These are phyloP conservation scores for Lasiodiplodia hormozganensis DNA, from an alignment of 2,329 filamentous ascomycete species.

Conservation along the genomic window DNA sequence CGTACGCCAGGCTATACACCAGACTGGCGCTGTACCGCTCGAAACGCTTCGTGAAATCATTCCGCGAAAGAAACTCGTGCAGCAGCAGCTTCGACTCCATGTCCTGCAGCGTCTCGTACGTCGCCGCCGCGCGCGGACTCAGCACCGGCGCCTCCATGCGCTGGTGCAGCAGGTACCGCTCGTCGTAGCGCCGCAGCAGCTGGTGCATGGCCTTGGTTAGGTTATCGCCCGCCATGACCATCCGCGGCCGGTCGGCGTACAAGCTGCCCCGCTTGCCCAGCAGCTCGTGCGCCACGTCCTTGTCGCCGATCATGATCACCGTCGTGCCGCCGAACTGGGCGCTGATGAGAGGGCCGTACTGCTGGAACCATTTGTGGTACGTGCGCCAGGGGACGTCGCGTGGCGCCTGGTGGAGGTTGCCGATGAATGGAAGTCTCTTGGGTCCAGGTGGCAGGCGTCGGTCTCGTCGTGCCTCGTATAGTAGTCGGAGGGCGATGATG, in stretches of 20 bases:
- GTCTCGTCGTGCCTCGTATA: conserved; percentile 31
- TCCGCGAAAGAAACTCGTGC: conserved; percentile 46
- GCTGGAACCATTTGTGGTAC: conserved; percentile 42
- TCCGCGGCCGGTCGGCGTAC: conserved; percentile 55
- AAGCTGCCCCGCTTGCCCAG: conserved; percentile 52
- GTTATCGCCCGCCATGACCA: conserved; percentile 49
- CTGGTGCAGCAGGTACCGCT: conserved; percentile 49
- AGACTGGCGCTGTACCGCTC: conserved; percentile 49
- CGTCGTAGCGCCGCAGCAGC: conserved; percentile 52
- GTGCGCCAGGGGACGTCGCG: conserved; percentile 34
- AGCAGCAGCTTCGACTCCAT: conserved; percentile 56
- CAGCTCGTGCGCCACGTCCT: conserved; percentile 60
- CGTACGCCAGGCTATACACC: conserved; percentile 49
- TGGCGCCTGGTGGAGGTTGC: conserved; percentile 44
- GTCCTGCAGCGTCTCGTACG: conserved; percentile 53
- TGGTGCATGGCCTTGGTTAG: conserved; percentile 51
- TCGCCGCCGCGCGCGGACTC: conserved; percentile 39
- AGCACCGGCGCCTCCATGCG: conserved; percentile 47
- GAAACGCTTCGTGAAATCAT: conserved; percentile 41
- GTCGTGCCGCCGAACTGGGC: conserved; percentile 41
- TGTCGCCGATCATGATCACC: conserved; percentile 54
- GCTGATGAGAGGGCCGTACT: conserved; percentile 40
- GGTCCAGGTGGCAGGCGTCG: conserved; percentile 39
- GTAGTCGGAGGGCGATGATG: conserved; percentile 21
- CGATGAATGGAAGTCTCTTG: conserved; percentile 40